A percentile compares a stretch with the other conserved stretches of the same genome.
Evolutionary conservation across 352 stramenopile species (phyloP).

Genomic region (Globisporangium iwayamae): DNA sequence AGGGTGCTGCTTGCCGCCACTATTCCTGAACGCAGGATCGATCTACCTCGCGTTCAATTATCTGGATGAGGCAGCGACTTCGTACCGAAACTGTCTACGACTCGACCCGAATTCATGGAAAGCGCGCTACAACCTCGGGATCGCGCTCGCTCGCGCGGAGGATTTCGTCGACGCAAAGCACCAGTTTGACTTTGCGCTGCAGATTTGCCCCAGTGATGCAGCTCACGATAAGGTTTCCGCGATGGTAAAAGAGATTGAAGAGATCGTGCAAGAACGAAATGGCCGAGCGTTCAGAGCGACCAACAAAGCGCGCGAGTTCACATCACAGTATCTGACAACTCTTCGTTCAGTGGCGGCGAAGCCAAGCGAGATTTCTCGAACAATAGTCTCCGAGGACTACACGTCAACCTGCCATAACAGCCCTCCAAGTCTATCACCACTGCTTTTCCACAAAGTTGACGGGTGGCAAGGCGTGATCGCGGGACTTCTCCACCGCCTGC

Average conservation of each 20-base stretch:
- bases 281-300: conserved; percentile 28
- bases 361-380: not conserved
- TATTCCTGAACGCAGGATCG: conserved; percentile 52
- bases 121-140: conserved; percentile 45
- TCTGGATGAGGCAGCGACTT: conserved; percentile 42
- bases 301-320: conserved; percentile 39
- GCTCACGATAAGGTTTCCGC: conserved; percentile 17
- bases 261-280: conserved; percentile 32
- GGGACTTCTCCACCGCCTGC: conserved; percentile 38
- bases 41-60: conserved; percentile 54
- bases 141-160: conserved; percentile 36
- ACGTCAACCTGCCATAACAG: conserved; percentile 16
- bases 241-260: conserved; percentile 50
- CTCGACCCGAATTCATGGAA: conserved; percentile 38
- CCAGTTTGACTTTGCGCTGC: conserved; percentile 33
- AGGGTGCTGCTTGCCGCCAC: conserved; percentile 24
- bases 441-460: conserved; percentile 29
- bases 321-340: conserved; percentile 39
- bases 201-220: conserved; percentile 17
- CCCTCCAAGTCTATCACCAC: conserved; percentile 7
- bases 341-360: conserved; percentile 21
- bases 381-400: conserved; percentile 19
- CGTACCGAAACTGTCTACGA: conserved; percentile 45
- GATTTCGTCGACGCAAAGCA: conserved; percentile 48
- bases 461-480: conserved; percentile 44